Evolutionary conservation across 202 grass and related monocot species (phyloP), one percentile per base, ranked within the genome.

Genomic region (Alloteropsis angusta): DNA sequence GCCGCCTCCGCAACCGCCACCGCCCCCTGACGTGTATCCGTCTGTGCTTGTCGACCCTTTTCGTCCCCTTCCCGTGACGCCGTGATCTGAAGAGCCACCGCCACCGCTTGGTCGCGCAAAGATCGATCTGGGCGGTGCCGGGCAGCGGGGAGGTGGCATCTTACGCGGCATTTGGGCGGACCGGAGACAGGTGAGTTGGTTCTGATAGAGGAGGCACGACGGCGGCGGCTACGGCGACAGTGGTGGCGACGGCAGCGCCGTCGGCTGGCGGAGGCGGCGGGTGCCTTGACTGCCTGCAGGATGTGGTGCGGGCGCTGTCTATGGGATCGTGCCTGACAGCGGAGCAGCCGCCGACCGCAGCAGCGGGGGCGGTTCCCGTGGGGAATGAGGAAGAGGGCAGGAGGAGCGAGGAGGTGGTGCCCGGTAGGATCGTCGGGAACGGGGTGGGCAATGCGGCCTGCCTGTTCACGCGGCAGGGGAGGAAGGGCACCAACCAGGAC

Each of bases 401-500:
- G 53, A 71, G 18, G 60, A 72, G 60, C 25, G 72, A 77, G 11
- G 81, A 70, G 57, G 76, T 75, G 65, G 60, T 85, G 11, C 69
- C 70, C 3, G 78, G 70, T 2, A 87, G 85, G 77, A 85, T 88
- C 58, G 67, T 71, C 7, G 76, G 81, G 69, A 91, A 32, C 34
- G 90, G 93, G 5, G 75, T 77, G 36, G 88, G 83, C 49, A 77
- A 83, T 78, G 82, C 79, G 36, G 88, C 82, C 7, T 91, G 86
- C 35, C 72, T 97, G 26, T 90, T 81, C 71, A 91, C 90, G 17
- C 88, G 86, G 62, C 90, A 97, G 61, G 93, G 93, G 28, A 97
- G 68, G 79, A 97, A 97, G 67, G 93, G 90, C 43, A 85, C 88
- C 44, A 97, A 97, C 75, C 90, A 97, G 60, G 93, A 97, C 7